Evolutionary conservation across 2,329 filamentous ascomycete species (phyloP).

Genomic region (Aspergillus sp.): DNA sequence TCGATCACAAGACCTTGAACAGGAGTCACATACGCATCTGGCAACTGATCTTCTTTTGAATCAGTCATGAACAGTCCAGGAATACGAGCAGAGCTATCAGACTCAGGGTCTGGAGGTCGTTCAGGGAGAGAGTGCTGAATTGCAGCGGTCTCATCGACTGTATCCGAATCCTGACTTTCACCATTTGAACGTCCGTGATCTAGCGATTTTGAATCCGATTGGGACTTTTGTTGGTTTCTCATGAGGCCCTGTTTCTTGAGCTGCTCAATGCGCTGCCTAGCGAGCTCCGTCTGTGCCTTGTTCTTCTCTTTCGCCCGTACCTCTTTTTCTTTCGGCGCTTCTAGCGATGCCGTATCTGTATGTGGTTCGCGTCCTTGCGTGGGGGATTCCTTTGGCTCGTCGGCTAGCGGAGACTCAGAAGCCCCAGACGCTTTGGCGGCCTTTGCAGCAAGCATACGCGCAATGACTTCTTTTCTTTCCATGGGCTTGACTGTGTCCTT

Average conservation of each 20-base stretch:
- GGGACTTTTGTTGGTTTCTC: constrained; percentile 35
- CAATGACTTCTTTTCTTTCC: constrained; percentile 74
- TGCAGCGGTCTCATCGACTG: constrained; percentile 8
- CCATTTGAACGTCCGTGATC: constrained; percentile 9
- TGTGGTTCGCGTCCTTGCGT: constrained; percentile 1
- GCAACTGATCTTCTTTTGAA: constrained; percentile 10
- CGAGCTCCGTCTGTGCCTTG: constrained; percentile 70
- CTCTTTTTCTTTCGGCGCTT: constrained; percentile 24
- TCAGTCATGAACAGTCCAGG: constrained; percentile 55
- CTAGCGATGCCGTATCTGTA: constrained; percentile 6
- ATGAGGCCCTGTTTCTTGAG: constrained; percentile 57
- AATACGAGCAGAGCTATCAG: constrained; percentile 40
- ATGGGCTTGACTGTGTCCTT: constrained; percentile 46
- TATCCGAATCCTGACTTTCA: constrained; percentile 2
- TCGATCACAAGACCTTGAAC: constrained; percentile 18
- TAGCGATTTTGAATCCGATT: constrained; percentile 8
- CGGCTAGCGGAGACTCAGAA: constrained; percentile 11
- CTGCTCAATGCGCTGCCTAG: constrained; percentile 76
- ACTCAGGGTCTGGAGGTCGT: constrained; percentile 34
- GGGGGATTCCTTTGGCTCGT: constrained; percentile 13
- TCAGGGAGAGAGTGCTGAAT: constrained; percentile 40
- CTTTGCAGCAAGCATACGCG: constrained; percentile 72
- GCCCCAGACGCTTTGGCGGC: constrained; percentile 51
- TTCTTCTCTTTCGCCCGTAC: constrained; percentile 44
- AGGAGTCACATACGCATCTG: constrained; percentile 7